Evolutionary conservation across 2,329 filamentous ascomycete genomes (phyloP), one percentile per base, ranked within the genome.

Genomic region (Sclerotinia spermophila): DNA sequence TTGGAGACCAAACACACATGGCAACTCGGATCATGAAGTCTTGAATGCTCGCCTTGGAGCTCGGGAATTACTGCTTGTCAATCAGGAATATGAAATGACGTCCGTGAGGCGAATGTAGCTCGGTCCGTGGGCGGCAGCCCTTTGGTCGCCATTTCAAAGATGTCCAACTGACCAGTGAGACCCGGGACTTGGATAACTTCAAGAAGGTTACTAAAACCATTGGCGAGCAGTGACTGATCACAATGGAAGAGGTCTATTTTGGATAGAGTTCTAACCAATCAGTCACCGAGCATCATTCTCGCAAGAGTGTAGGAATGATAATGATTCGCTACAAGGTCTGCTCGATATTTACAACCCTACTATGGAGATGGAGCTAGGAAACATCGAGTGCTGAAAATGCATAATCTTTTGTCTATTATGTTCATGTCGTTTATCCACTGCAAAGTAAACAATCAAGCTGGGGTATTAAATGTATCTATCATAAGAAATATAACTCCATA

Each of bases 401-500:
- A 30, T 19, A n/a, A 30, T 10, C 21, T 27, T 11, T 0, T 8
- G 24, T 62, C 2, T 13, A 65, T 65, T 40, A 40, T 11, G 21
- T 42, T 5, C 5, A 27, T 19, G 38, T 40, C 2, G 51, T 27
- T 15, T 33, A 65, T 7, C 8, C 38, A 51, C 42, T 48, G 35
- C 60, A 45, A 44, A 65, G 48, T 30, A 27, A 38, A 51, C 15
- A 5, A 21, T 27, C 61, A 38, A 51, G 24, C 30, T n/a, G 33
- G 61, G 61, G 61, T 65, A 65, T 65, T 51, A 51, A 38, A 48
- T 51, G 44, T 33, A 65, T 35, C 61, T 17, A 38, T 38, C 24
- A 38, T 33, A 65, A 27, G 8, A 35, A 17, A 24, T 38, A 40
- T n/a, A 38, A 10, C 48, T 51, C 59, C 44, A 27, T 48, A n/a